A percentile compares a stretch with the other conserved stretches of the same genome.
These are phyloP conservation scores for Persicaria maculosa DNA, from an alignment of 148 eudicot genomes.

Conservation along the genomic window DNA sequence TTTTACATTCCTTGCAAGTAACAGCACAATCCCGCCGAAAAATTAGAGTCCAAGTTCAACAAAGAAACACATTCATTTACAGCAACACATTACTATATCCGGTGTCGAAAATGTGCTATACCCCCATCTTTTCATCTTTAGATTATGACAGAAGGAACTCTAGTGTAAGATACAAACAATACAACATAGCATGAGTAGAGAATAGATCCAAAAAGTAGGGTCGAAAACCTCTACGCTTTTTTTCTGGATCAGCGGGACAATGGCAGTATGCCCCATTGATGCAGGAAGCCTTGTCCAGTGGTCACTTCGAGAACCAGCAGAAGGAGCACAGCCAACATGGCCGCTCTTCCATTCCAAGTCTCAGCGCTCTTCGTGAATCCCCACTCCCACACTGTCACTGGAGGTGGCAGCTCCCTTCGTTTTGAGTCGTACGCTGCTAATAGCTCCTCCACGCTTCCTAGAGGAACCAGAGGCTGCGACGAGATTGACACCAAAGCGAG, in stretches of 20 bases:
- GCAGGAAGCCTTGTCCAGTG: constrained; percentile 86
- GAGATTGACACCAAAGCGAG: not conserved
- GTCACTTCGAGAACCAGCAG: constrained; percentile 77
- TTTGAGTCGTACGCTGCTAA: constrained; percentile 88
- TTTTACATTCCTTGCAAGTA: not conserved
- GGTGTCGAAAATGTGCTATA: not conserved
- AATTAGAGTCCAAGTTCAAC: constrained; percentile 2
- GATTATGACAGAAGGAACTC: not conserved
- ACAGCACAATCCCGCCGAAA: not conserved
- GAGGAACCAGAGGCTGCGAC: constrained; percentile 93
- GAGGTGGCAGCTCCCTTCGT: constrained; percentile 83
- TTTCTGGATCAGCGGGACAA: constrained; percentile 14
- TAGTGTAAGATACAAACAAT: not conserved
- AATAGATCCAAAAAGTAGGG: not conserved
- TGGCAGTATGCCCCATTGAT: constrained; percentile 89
- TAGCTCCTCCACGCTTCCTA: constrained; percentile 95
- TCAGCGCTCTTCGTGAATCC: constrained; percentile 98
- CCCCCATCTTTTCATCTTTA: not conserved
- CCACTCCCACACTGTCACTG: constrained; percentile 92
- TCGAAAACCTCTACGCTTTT: not conserved
- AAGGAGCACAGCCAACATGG: constrained; percentile 87
- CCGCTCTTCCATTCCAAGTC: constrained; percentile 97
- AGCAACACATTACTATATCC: not conserved
- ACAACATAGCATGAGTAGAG: not conserved
- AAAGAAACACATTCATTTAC: constrained; percentile 1